Conservation (phyloP, 2,329 filamentous ascomycete genomes). For the Diaporthe sp. region DNA sequence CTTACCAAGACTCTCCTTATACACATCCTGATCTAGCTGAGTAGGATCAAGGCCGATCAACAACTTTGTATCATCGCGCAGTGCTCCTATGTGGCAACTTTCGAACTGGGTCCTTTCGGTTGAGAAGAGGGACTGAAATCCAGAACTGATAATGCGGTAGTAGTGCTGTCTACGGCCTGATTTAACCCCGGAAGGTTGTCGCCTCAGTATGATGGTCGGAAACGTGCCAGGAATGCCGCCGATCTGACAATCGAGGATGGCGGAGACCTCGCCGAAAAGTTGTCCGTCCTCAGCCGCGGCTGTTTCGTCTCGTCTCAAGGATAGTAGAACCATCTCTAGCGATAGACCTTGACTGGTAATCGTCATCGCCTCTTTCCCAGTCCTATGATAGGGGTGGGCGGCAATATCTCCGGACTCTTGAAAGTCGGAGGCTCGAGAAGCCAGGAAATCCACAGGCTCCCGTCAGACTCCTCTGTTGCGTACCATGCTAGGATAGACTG, state of each 20-base stretch:
- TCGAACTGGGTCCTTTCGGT: neutral
- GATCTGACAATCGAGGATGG: neutral
- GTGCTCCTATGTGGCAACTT: neutral
- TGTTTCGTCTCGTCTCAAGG: neutral
- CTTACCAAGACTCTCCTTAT: neutral
- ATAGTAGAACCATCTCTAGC: neutral
- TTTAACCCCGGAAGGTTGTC: neutral
- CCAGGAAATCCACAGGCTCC: neutral
- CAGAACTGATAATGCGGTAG: neutral
- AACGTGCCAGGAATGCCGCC: neutral
- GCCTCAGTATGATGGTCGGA: neutral
- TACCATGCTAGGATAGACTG: neutral
- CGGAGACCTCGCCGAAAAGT: neutral
- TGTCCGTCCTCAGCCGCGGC: neutral
- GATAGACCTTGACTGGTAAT: neutral
- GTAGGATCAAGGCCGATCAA: neutral
- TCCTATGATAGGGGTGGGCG: neutral
- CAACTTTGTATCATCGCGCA: neutral
- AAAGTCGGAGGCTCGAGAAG: neutral
- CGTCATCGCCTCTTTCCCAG: neutral
- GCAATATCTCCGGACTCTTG: conserved; percentile 4
- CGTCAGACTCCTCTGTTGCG: neutral
- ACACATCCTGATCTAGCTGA: neutral
- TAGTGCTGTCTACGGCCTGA: neutral
- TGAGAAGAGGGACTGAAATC: neutral